These are phyloP conservation scores for Neofusicoccum parvum DNA, from an alignment of 2,329 filamentous ascomycete species.

Conservation along the genomic window DNA sequence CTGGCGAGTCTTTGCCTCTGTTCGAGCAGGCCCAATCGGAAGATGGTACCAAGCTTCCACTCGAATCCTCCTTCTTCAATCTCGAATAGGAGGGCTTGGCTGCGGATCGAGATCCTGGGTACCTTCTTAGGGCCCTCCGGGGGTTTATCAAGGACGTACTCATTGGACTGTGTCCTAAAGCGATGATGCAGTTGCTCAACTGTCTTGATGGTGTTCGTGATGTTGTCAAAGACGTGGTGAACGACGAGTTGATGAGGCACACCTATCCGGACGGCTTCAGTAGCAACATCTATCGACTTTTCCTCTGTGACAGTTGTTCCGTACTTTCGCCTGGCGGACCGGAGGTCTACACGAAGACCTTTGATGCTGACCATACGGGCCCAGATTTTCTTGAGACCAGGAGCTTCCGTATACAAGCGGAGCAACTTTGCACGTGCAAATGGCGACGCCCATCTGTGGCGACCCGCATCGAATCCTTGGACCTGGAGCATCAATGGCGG, in stretches of 20 bases:
- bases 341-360: slow-evolving; percentile 75
- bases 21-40: slow-evolving; percentile 83
- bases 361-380: slow-evolving; percentile 84
- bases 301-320: slow-evolving; percentile 66
- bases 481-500: slow-evolving; percentile 91
- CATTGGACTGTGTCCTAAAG: slow-evolving; percentile 82
- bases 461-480: slow-evolving; percentile 78
- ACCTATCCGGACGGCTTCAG: slow-evolving; percentile 83
- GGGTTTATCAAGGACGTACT: slow-evolving; percentile 83
- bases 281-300: slow-evolving; percentile 78
- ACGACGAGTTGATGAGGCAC: slow-evolving; percentile 91
- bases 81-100: slow-evolving; percentile 83
- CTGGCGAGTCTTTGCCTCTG: slow-evolving; percentile 87
- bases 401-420: slow-evolving; percentile 85
- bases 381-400: slow-evolving; percentile 82
- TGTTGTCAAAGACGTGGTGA: slow-evolving; percentile 89
- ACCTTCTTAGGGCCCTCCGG: slow-evolving; percentile 85
- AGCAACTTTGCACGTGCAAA: slow-evolving; percentile 77
- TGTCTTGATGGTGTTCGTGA: slow-evolving; percentile 84
- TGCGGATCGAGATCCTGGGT: slow-evolving; percentile 81
- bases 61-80: slow-evolving; percentile 96
- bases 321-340: slow-evolving; percentile 70
- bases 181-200: slow-evolving; percentile 89
- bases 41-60: slow-evolving; percentile 95
- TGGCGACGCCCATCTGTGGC: slow-evolving; percentile 84